Base-by-base conservation (phyloP, 2,329 filamentous ascomycete genomes). In the Claviceps fusiformis region DNA sequence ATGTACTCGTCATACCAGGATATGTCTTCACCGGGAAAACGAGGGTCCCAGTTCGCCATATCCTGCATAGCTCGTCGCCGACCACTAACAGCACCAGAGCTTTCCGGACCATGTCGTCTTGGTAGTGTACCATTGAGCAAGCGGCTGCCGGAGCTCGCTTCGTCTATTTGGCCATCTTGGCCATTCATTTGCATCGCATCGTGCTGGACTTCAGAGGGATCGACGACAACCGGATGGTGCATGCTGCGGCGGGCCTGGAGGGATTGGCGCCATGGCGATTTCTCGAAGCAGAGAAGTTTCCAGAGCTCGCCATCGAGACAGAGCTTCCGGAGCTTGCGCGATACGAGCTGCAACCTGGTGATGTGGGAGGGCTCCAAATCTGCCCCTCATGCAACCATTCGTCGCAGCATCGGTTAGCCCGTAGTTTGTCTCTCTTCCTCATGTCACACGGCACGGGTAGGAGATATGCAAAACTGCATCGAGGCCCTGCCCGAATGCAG, bases 1-100 rank as follows among this genome's bases (percentile, higher is more conserved):
- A 95, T 85, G 64, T 90, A 95, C 68, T 96, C 91, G 55, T 87
- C 80, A 67, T 95, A 95, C 86, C 89, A 96, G 51, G 87, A 82
- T 24, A 91, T 76, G 45, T 74, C 75, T 69, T 96, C 90, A 5
- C 70, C 73, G 0, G 83, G 80, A 59, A 86, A 89, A 0, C 81
- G 81, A 0, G 88, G 88, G 61, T 95, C 89, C 90, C 90, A 95
- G 61, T 89, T 89, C 5, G 84, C 83, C 64, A 87, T 73, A 56
- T 88, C 78, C 52, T 82, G 78, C 1, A 64, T 55, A 35, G 61
- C 60, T 33, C 61, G 63, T 45, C 39, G 55, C 19, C 35, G 46
- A 24, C 6, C 52, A 24, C 35, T 35, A n/a, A 43, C 33, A 19
- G 5, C 15, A 46, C 35, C 41, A n/a, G 39, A 46, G 46, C 45